Percentiles rank a stretch among this genome's conserved stretches.
Evolutionary conservation across 2,329 filamentous ascomycete species (phyloP).

Genomic region (Sphaerostilbella broomeana): DNA sequence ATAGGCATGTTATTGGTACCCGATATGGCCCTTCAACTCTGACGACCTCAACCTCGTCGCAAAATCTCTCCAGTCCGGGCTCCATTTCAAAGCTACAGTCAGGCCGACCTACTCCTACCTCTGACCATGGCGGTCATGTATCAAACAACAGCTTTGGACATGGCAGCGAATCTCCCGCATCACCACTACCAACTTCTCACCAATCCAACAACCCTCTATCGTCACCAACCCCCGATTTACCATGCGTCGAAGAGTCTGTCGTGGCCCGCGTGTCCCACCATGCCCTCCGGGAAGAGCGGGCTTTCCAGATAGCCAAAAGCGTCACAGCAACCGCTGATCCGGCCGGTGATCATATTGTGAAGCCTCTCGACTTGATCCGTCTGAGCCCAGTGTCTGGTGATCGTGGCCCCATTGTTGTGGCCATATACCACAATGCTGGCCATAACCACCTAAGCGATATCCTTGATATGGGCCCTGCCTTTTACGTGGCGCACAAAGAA

Average conservation of each 20-base stretch:
- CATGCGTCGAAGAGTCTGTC: conserved; percentile 57
- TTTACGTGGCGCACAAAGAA: conserved; percentile 50
- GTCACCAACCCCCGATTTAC: conserved; percentile 37
- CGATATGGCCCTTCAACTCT: conserved; percentile 48
- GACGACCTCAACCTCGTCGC: conserved; percentile 40
- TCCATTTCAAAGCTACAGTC: conserved; percentile 36
- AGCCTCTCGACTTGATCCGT: conserved; percentile 71
- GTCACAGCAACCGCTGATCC: conserved; percentile 67
- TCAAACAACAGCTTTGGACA: conserved; percentile 29
- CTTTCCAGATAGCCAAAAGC: conserved; percentile 74
- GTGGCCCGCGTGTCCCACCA: conserved; percentile 80
- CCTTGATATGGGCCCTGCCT: conserved; percentile 72
- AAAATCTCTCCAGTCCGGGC: conserved; percentile 39
- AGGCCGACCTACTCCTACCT: conserved; percentile 38
- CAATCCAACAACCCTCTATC: conserved; percentile 27
- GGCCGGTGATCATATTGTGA: conserved; percentile 67
- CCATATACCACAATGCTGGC: conserved; percentile 75
- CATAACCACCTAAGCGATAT: conserved; percentile 64
- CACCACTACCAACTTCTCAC: conserved; percentile 30
- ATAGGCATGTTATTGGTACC: conserved; percentile 62
- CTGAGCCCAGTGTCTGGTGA: conserved; percentile 63
- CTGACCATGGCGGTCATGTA: conserved; percentile 22
- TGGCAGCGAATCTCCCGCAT: conserved; percentile 35
- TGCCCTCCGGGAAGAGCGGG: conserved; percentile 74
- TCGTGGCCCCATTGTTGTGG: conserved; percentile 64